These are phyloP conservation scores for Tuber aestivum DNA, from an alignment of 495 filamentous ascomycete genomes.

Conservation along the genomic window DNA sequence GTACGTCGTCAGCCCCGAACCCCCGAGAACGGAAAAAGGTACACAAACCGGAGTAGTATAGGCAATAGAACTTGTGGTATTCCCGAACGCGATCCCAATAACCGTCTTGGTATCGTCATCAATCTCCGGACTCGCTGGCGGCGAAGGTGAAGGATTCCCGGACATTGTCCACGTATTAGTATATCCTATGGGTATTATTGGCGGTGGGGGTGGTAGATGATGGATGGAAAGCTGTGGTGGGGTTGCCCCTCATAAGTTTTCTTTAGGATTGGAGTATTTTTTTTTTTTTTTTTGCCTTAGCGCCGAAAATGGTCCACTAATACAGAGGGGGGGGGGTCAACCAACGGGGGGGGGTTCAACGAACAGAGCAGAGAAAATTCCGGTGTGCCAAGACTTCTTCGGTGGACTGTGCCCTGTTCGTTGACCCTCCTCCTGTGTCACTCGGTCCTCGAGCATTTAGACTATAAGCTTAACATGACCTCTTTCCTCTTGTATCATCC, in stretches of 20 bases:
- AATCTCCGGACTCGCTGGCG: slow-evolving; percentile 25
- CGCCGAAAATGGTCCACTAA: slow-evolving; percentile 7
- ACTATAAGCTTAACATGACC: too few relatives aligned
- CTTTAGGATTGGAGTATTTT: slow-evolving; percentile 8
- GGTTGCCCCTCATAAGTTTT: slow-evolving; percentile 6
- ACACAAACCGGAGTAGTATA: slow-evolving; percentile 50
- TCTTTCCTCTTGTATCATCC: too few relatives aligned
- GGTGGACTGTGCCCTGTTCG: too few relatives aligned
- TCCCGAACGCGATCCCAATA: slow-evolving; percentile 97
- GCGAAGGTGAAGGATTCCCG: slow-evolving; percentile 23
- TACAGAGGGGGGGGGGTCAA: too few relatives aligned
- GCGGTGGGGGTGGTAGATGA: not conserved
- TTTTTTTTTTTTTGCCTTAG: slow-evolving; percentile 6
- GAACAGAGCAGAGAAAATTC: too few relatives aligned
- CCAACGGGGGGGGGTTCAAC: too few relatives aligned
- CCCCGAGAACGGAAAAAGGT: not conserved
- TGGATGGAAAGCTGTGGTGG: slow-evolving; percentile 10
- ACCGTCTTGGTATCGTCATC: slow-evolving; percentile 45
- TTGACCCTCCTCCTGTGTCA: too few relatives aligned
- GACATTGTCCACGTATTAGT: slow-evolving; percentile 6
- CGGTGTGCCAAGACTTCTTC: too few relatives aligned
- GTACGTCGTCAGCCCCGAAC: slow-evolving; percentile 15
- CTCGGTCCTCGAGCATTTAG: too few relatives aligned
- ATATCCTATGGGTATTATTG: not conserved
- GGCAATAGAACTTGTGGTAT: slow-evolving; percentile 95